phyloP scores from a whole-genome alignment of 176 grass and related monocot species.

The Carex pumila region DNA sequence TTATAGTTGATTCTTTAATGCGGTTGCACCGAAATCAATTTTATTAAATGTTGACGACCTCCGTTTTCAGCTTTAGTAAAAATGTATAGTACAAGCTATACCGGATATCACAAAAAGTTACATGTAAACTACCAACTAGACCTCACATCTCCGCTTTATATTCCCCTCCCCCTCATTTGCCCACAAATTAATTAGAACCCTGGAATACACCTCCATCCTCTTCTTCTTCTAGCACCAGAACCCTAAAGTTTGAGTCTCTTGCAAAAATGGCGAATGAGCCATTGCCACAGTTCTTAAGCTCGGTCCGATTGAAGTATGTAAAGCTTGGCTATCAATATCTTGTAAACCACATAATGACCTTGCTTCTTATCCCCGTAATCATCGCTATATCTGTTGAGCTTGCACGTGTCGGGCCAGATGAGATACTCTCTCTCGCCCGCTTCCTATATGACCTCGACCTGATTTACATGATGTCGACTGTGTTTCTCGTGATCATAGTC shows the following conservation, averaged over 20 bases:
- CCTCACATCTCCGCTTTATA: not conserved
- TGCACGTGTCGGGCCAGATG: conserved; percentile 29
- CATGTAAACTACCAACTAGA: not conserved
- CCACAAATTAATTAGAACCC: not conserved
- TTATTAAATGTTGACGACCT: not conserved
- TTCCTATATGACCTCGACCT: conserved; percentile 3
- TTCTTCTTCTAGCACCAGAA: not conserved
- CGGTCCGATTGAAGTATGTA: conserved; percentile 23
- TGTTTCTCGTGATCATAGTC: conserved; percentile 31
- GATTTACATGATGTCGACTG: conserved; percentile 19
- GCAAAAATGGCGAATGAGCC: conserved; percentile 15
- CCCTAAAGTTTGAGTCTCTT: not conserved
- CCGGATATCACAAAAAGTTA: not conserved
- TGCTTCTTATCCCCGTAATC: conserved; percentile 35
- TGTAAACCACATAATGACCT: conserved; percentile 47
- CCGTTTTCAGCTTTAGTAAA: not conserved
- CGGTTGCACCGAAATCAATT: not conserved
- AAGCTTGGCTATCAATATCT: conserved; percentile 45
- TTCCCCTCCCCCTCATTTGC: not conserved
- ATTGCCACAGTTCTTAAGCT: conserved; percentile 2
- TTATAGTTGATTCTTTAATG: not conserved
- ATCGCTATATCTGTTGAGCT: conserved; percentile 1
- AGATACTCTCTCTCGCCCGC: conserved; percentile 13
- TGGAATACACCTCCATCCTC: not conserved
- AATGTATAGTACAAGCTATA: not conserved